A percentile compares a stretch with the other conserved stretches of the same genome.
Evolutionary conservation across 2,329 filamentous ascomycete species (phyloP).

Genomic region (Aspergillus eucalypticola): DNA sequence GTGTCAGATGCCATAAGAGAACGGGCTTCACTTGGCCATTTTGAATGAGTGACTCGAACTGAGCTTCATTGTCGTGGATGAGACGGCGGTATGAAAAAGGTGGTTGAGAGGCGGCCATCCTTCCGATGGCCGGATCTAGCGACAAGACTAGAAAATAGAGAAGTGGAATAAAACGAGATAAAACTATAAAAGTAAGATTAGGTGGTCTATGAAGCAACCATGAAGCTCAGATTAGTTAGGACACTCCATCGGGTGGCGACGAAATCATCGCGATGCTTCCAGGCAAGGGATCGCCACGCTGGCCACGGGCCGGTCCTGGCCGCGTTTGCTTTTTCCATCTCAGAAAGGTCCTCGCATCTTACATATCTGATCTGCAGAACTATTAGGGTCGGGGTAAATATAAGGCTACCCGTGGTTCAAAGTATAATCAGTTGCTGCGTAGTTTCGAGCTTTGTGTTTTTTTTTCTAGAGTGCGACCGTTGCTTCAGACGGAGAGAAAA

Average conservation of each 20-base stretch:
- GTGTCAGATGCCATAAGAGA: conserved; percentile 38
- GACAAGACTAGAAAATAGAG: neutral
- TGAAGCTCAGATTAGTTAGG: neutral
- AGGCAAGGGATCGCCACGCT: neutral
- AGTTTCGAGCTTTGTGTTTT: no score
- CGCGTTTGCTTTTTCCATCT: neutral
- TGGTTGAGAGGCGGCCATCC: conserved; percentile 29
- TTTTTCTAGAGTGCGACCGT: no score
- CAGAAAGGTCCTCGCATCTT: neutral
- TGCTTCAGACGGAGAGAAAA: no score
- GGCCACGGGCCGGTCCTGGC: neutral
- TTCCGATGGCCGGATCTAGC: neutral
- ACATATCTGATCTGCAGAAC: no score
- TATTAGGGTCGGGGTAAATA: no score
- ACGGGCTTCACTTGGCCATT: conserved; percentile 35
- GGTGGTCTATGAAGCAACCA: neutral
- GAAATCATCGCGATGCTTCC: neutral
- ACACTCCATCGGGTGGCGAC: neutral
- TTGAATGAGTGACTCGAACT: conserved; percentile 28
- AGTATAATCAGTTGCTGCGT: no score
- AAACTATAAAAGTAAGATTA: neutral
- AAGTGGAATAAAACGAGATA: no score
- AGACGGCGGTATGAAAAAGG: conserved; percentile 30
- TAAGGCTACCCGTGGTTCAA: no score
- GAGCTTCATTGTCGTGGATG: conserved; percentile 23